phyloP scores from a whole-genome alignment of 139 green algal genomes.

The Edaphochlamys debaryana region DNA sequence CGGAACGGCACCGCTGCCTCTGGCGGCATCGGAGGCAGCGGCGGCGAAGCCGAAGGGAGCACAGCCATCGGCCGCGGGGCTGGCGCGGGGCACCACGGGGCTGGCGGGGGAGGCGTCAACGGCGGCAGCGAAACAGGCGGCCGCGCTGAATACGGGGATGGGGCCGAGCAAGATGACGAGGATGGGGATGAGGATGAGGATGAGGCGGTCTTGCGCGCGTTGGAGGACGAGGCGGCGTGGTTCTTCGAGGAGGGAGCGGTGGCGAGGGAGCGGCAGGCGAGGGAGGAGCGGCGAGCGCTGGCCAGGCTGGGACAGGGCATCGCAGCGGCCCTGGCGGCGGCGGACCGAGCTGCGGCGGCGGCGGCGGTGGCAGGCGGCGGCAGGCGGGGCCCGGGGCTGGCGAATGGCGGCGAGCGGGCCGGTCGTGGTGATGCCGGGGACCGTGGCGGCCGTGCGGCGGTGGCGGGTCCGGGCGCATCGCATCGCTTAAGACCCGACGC shows the following conservation, averaged over 20 bases:
- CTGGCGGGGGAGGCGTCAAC: no score
- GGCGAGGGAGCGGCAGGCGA: slow-evolving; percentile 12
- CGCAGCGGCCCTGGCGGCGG: background rate
- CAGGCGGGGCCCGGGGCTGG: background rate
- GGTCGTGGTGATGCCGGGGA: no score
- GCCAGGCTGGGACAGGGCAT: background rate
- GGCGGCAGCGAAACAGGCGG: no score
- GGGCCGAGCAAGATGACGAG: background rate
- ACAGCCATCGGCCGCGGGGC: no score
- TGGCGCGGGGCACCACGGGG: no score
- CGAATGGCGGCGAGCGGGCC: no score
- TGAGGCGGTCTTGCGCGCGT: background rate
- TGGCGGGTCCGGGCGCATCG: no score
- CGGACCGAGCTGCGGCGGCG: background rate
- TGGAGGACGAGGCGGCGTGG: slow-evolving; percentile 19
- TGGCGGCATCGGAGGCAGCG: no score
- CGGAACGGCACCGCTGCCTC: no score
- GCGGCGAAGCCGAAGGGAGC: no score
- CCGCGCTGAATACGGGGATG: background rate
- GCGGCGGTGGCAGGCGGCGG: background rate
- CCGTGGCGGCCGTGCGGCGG: no score
- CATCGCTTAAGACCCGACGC: no score
- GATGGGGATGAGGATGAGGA: background rate
- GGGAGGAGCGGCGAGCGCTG: slow-evolving; percentile 2
- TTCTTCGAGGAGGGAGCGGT: slow-evolving; percentile 29